A percentile compares a stretch with the other conserved stretches of the same genome.
Conservation (phyloP, 1,284 basidiomycete genomes). For the Ganoderma multipileum region DNA sequence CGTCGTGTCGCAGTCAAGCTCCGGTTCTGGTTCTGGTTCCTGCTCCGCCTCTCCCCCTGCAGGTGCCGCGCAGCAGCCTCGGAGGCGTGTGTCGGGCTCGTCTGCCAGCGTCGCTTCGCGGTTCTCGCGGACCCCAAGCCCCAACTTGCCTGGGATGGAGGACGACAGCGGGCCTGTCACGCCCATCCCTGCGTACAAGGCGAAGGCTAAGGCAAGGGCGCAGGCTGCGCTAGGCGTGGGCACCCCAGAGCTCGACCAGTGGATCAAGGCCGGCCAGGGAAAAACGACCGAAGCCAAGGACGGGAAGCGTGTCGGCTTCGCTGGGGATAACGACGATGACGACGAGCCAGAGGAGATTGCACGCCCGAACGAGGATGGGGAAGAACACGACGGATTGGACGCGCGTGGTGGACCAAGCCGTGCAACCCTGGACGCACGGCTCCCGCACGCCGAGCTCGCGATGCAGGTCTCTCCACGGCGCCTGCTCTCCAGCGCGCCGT, state of each 20-base stretch:
- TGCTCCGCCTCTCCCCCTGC: conserved; percentile 21
- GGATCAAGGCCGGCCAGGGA: conserved; percentile 46
- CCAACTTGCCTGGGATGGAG: conserved; percentile 51
- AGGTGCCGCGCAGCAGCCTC: conserved; percentile 9
- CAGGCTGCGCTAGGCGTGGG: conserved; percentile 48
- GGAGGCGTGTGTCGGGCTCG: conserved; percentile 27
- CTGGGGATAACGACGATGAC: conserved; percentile 35
- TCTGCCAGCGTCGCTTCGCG: conserved; percentile 26
- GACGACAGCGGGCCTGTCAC: conserved; percentile 47
- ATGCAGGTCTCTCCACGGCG: conserved; percentile 70
- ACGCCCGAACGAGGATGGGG: conserved; percentile 22
- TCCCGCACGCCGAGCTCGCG: conserved; percentile 40
- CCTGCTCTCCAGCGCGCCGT: conserved; percentile 34
- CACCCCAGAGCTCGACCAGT: conserved; percentile 56
- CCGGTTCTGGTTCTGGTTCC: not conserved
- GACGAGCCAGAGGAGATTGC: conserved; percentile 6
- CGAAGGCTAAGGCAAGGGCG: conserved; percentile 33
- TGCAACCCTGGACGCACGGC: not conserved
- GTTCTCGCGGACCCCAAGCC: conserved; percentile 55
- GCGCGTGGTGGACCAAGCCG: not conserved
- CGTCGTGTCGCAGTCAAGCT: conserved; percentile 1
- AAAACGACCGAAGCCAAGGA: conserved; percentile 20
- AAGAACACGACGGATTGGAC: not conserved
- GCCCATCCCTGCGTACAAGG: conserved; percentile 46
- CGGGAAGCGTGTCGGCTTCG: conserved; percentile 41